Evolutionary conservation across 345 rosid species (phyloP).

Genomic region (Camelina sativa): DNA sequence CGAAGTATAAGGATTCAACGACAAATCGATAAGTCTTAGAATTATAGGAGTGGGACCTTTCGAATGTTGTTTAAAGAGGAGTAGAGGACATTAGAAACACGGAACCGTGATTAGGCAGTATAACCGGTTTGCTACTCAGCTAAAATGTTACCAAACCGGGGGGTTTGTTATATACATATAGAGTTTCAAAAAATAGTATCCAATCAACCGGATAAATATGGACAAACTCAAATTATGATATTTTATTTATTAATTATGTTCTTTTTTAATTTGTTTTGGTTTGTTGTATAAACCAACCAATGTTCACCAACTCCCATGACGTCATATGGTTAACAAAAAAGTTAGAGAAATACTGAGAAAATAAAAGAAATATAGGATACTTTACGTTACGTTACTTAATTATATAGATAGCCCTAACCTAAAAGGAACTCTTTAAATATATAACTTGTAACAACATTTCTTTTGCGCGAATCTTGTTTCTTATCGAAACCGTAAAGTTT

Average conservation of each 20-base stretch:
- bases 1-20: not conserved
- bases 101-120: constrained; percentile 10
- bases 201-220: not conserved
- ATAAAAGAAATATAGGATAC: constrained; percentile 22
- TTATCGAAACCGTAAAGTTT: constrained; percentile 42
- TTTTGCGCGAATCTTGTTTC: constrained; percentile 41
- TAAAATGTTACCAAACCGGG: constrained; percentile 1
- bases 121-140: constrained; percentile 21
- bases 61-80: not conserved
- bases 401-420: constrained; percentile 23
- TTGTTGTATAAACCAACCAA: not conserved
- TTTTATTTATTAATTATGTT: not conserved
- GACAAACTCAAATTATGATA: not conserved
- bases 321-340: constrained; percentile 25
- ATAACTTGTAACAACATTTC: constrained; percentile 36
- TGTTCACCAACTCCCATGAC: constrained; percentile 39
- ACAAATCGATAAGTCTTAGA: constrained; percentile 3
- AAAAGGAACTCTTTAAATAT: constrained; percentile 11
- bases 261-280: not conserved
- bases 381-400: constrained; percentile 41
- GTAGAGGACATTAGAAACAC: not conserved
- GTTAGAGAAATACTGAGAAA: constrained; percentile 4
- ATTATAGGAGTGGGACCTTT: constrained; percentile 7
- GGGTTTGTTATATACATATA: not conserved
- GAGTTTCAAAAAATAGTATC: not conserved